Conservation (phyloP, 2,329 filamentous ascomycete species). For the Aureobasidium sp. region DNA sequence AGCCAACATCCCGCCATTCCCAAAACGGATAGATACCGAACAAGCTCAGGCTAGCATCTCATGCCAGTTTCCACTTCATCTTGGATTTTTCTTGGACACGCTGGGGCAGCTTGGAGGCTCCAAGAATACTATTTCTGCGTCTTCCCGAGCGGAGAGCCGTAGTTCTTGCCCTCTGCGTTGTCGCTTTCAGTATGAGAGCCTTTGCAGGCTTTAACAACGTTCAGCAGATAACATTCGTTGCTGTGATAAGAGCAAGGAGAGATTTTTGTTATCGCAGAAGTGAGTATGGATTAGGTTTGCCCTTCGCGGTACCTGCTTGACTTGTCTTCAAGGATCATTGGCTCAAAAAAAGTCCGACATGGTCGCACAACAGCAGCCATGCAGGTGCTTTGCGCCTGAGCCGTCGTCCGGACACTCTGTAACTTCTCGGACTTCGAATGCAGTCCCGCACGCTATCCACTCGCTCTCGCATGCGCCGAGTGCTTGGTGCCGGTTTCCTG, state of each 20-base stretch:
- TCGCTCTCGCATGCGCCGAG: neutral
- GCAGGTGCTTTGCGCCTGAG: constrained; percentile 2
- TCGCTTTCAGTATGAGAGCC: neutral
- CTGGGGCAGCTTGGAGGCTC: neutral
- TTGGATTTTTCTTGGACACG: constrained; percentile 3
- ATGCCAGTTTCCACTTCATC: constrained; percentile 8
- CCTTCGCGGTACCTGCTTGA: neutral
- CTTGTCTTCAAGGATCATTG: neutral
- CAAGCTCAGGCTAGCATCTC: constrained; percentile 1
- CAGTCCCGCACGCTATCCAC: constrained; percentile 10
- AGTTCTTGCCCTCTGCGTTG: neutral
- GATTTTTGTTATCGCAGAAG: neutral
- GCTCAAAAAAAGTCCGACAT: constrained; percentile 10
- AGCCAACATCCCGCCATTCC: neutral
- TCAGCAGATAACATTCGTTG: neutral
- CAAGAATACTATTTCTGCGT: constrained; percentile 2
- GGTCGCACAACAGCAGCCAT: constrained; percentile 3
- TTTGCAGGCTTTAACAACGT: neutral
- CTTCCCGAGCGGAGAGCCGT: constrained; percentile 16
- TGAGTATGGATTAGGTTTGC: neutral
- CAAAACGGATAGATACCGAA: neutral
- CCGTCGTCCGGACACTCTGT: constrained; percentile 1
- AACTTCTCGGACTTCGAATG: constrained; percentile 10
- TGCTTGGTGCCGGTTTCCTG: constrained; percentile 1
- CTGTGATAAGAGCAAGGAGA: neutral